A percentile compares a stretch with the other conserved stretches of the same genome.
Evolutionary conservation across 1,139 yeast species (phyloP).

Genomic region (Ogataea hybrid): DNA sequence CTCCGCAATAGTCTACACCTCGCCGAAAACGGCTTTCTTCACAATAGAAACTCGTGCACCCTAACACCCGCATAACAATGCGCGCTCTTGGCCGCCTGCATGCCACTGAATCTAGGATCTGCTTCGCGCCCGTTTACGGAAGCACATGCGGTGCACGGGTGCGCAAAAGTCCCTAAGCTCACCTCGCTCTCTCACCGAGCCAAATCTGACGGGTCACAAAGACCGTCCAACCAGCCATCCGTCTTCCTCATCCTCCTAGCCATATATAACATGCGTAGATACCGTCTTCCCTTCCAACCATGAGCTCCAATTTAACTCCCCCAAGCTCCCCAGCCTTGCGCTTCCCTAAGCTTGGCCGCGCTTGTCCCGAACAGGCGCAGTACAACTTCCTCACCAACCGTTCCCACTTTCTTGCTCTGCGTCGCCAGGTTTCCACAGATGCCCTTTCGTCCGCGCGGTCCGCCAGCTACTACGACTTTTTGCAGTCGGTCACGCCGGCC

Average conservation of each 20-base stretch:
- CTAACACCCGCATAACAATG: not conserved
- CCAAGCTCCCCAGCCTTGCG: slow-evolving; percentile 5
- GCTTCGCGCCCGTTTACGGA: not conserved
- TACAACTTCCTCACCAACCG: slow-evolving; percentile 7
- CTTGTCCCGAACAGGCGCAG: not conserved
- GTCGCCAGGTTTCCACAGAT: slow-evolving; percentile 6
- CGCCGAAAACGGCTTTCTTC: not conserved
- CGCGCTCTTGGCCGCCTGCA: not conserved
- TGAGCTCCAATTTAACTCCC: not conserved
- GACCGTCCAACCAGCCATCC: not conserved
- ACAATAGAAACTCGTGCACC: not conserved
- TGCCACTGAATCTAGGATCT: slow-evolving; percentile 2
- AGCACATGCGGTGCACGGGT: not conserved
- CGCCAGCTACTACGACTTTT: slow-evolving; percentile 10
- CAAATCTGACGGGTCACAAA: not conserved
- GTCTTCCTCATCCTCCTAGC: not conserved
- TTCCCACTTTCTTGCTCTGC: slow-evolving; percentile 8
- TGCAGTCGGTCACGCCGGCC: slow-evolving; percentile 7
- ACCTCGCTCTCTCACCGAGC: too few species aligned
- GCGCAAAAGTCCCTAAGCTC: not conserved
- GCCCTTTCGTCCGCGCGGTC: slow-evolving; percentile 7
- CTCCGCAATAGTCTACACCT: slow-evolving; percentile 1
- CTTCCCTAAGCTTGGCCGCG: slow-evolving; percentile 7
- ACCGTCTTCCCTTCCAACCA: not conserved
- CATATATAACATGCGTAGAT: not conserved